Evolutionary conservation across 2,329 filamentous ascomycete species (phyloP), one percentile per base, ranked within the genome.

Genomic region (Calonectria leucothoes): DNA sequence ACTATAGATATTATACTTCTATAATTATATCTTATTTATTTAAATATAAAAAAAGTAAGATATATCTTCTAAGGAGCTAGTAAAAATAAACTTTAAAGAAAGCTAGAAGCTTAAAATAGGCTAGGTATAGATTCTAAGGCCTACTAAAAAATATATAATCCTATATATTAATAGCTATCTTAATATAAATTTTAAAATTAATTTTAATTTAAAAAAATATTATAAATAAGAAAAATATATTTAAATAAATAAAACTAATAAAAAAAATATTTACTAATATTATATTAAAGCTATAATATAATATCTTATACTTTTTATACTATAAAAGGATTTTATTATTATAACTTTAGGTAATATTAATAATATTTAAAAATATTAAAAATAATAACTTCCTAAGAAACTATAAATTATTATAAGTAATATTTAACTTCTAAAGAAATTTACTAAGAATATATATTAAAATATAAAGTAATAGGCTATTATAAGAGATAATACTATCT

Each of bases 341-440:
- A 23, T 14, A 31, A 6, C 48, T 10, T 59, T 37, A 5, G 65
- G 35, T 4, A 51, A 68, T 23, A 68, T 57, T 15, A 59, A 59
- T 15, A 27, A 42, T 12, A 45, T 57, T 35, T 66, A 51, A 27
- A 27, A 25, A 39, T 17, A 23, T 1, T 35, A 15, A 14, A 66
- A 15, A 33, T 51, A 25, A 27, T 23, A 27, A 63, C 23, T 61
- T 8, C 42, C 63, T 4, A 51, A 15, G 29, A 35, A 64, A 35
- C 33, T 71, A 20, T 42, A 52, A 2, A 61, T n/a, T 27, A 49
- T 68, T 6, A 52, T 52, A 49, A 29, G 39, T 8, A 68, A 68
- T 8, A 68, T 72, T 27, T 45, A 72, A 35, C 55, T 68, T n/a
- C 31, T 72, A 15, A 52, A 64, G 45, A 39, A 55, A 52, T 71